Evolutionary conservation across 1,284 basidiomycete species (phyloP), one percentile per base, ranked within the genome.

Genomic region (Tylopilus sp.): DNA sequence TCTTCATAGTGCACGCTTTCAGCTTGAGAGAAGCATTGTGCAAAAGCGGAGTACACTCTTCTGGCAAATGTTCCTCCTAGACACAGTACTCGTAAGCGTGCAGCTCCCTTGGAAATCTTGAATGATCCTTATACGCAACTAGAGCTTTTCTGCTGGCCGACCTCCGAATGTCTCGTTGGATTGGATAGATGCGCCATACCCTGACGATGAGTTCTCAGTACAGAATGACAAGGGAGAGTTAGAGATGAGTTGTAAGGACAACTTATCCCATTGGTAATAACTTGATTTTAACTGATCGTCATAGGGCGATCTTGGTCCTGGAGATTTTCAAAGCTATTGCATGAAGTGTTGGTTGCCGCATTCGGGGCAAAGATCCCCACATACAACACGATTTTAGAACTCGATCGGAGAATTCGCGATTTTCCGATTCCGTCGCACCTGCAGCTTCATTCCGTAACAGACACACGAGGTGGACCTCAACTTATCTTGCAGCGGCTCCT

Each of bases 81-180:
- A 91, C 69, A 87, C 87, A 0, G 87, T 86, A 83, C 75, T 86
- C 36, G 90, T 91, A 69, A 68, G 87, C 26, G 8, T 33, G 18
- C 32, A 2, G 51, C 22, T 2, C 8, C 12, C 41, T 39, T 1
- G 9, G 26, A 9, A 22, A 41, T 10, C 53, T 24, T 47, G 38
- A 38, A 4, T 5, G 18, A 55, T 47, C 49, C 44, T 65, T 22
- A 65, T 49, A 33, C 18, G 19, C n/a, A 1, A n/a, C 6, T 67
- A 91, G 90, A 91, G 88, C 70, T 90, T 90, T 70, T 82, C 81
- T 22, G 86, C 86, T 52, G 91, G 89, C 5, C 79, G 89, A 63
- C 91, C 88, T 22, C 86, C 89, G n/a, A 85, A 79, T 61, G 82
- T 89, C 64, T 85, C 83, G 24, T 71, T 84, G 16, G 76, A 81